A percentile compares a stretch with the other conserved stretches of the same genome.
Evolutionary conservation across 2,329 filamentous ascomycete species (phyloP).

Genomic region (Blumeria graminis): DNA sequence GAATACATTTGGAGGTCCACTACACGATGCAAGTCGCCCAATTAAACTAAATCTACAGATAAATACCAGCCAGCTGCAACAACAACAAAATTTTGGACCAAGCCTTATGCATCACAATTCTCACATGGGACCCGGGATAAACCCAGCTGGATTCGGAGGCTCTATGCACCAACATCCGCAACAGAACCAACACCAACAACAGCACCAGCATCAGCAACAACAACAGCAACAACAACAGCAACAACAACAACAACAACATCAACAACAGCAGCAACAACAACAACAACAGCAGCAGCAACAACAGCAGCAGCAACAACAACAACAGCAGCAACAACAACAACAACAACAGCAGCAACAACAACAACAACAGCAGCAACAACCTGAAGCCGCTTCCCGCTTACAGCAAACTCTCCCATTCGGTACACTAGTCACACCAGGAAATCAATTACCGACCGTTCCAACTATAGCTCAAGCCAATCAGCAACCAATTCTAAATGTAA

Average conservation of each 20-base stretch:
- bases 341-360: slow-evolving; percentile 20
- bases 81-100: slow-evolving; percentile 33
- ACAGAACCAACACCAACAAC: slow-evolving; percentile 7
- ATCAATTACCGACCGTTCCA: slow-evolving; percentile 17
- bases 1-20: slow-evolving; percentile 27
- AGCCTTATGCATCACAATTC: slow-evolving; percentile 20
- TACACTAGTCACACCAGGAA: slow-evolving; percentile 15
- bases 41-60: slow-evolving; percentile 28
- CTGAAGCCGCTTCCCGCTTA: slow-evolving; percentile 26
- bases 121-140: slow-evolving; percentile 32
- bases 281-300: slow-evolving; percentile 6
- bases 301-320: background rate
- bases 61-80: slow-evolving; percentile 21
- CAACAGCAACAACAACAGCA: slow-evolving; percentile 7
- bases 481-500: slow-evolving; percentile 58
- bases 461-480: slow-evolving; percentile 46
- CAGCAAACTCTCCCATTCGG: slow-evolving; percentile 35
- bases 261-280: slow-evolving; percentile 15
- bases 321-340: slow-evolving; percentile 15
- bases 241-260: background rate
- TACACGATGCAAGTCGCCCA: slow-evolving; percentile 28
- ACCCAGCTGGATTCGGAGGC: slow-evolving; percentile 43
- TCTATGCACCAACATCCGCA: slow-evolving; percentile 19
- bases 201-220: slow-evolving; percentile 16
- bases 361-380: slow-evolving; percentile 16